phyloP scores from a whole-genome alignment of 2,329 filamentous ascomycete species.

The Colletotrichum tropicale region DNA sequence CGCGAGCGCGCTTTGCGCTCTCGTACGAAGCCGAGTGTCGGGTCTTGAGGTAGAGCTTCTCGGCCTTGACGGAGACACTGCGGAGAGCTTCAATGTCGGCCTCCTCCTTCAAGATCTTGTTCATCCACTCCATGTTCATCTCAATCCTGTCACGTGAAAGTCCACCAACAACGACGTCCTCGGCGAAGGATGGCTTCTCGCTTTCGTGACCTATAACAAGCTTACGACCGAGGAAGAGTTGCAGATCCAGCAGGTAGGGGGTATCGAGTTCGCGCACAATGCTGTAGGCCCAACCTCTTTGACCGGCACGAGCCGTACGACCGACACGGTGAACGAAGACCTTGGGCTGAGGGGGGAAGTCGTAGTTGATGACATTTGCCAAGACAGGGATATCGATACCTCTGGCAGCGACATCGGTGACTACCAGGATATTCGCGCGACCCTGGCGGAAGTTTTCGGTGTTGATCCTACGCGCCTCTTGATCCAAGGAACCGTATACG shows the following conservation, averaged over 20 bases:
- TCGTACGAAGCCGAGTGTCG: conserved; percentile 88
- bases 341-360: conserved; percentile 96
- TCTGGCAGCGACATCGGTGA: conserved; percentile 94
- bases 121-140: conserved; percentile 79
- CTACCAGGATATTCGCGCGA: conserved; percentile 86
- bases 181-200: conserved; percentile 71
- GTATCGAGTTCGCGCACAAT: conserved; percentile 86
- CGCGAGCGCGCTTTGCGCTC: conserved; percentile 86
- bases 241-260: conserved; percentile 90
- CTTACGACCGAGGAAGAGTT: conserved; percentile 89
- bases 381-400: conserved; percentile 97
- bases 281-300: conserved; percentile 94
- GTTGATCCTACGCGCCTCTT: conserved; percentile 89
- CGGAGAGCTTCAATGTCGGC: conserved; percentile 75
- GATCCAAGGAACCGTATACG: conserved; percentile 92
- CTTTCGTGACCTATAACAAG: conserved; percentile 75
- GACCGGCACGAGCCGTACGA: conserved; percentile 91
- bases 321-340: conserved; percentile 96
- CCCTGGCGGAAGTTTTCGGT: conserved; percentile 89
- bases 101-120: conserved; percentile 76
- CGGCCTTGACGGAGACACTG: conserved; percentile 81
- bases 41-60: conserved; percentile 90
- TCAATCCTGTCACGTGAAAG: conserved; percentile 77
- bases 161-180: conserved; percentile 83
- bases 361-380: conserved; percentile 98